Evolutionary conservation across 805 yeast species (phyloP).

Genomic region (Ogataea trehaloabstinens): DNA sequence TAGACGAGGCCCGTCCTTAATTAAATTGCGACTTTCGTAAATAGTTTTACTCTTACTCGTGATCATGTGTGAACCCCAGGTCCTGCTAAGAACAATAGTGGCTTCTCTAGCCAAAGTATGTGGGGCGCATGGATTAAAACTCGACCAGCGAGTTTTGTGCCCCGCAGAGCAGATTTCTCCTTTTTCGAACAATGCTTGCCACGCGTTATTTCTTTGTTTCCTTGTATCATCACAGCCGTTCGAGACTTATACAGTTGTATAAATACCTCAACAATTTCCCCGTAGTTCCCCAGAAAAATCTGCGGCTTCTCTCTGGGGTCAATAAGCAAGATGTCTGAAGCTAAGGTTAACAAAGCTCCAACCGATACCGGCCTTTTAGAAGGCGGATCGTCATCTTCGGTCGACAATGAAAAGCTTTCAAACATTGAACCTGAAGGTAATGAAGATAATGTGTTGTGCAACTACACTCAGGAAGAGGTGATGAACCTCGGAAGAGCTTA

Average conservation of each 20-base stretch:
- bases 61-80: no score
- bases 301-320: slow-evolving; percentile 1
- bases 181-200: neutral
- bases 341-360: slow-evolving; percentile 7
- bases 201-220: no score
- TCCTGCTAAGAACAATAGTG: no score
- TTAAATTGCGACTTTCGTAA: no score
- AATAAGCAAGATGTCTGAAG: slow-evolving; percentile 9
- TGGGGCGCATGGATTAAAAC: no score
- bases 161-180: neutral
- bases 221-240: neutral
- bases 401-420: slow-evolving; percentile 9
- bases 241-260: neutral
- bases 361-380: slow-evolving; percentile 16
- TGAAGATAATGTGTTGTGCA: slow-evolving; percentile 48
- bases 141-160: no score
- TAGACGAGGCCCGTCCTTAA: no score
- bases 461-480: slow-evolving; percentile 60
- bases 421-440: slow-evolving; percentile 3
- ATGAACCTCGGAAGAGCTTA: slow-evolving; percentile 68
- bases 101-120: no score
- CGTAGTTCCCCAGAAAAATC: slow-evolving; percentile 2
- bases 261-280: neutral
- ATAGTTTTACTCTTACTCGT: no score
- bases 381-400: slow-evolving; percentile 7